Evolutionary conservation across 2,329 filamentous ascomycete genomes (phyloP).

Genomic region (Pyrenophora teres): DNA sequence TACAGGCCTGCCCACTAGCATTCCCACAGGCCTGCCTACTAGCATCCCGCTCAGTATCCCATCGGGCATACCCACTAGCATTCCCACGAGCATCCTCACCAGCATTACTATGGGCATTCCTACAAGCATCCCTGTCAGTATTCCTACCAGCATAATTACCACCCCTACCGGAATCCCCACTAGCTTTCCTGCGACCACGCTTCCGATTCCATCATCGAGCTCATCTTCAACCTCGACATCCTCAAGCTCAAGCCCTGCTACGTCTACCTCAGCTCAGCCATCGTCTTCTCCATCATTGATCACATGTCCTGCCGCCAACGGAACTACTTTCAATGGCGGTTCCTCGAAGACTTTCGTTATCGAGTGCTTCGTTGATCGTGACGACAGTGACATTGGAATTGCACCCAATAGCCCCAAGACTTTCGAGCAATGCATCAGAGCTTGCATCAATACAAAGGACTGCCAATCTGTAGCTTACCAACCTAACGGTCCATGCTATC

Average conservation of each 20-base stretch:
- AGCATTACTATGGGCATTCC: too few relatives aligned
- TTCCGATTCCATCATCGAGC: neutral
- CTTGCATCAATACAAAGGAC: conserved; percentile 3
- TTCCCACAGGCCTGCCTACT: too few relatives aligned
- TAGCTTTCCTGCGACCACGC: neutral
- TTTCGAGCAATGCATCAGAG: conserved; percentile 11
- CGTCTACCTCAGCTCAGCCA: neutral
- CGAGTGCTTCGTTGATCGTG: conserved; percentile 17
- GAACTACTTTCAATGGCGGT: conserved; percentile 8
- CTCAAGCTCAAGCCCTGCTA: neutral
- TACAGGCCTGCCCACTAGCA: too few relatives aligned
- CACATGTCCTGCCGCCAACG: conserved; percentile 14
- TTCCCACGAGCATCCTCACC: too few relatives aligned
- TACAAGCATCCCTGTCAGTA: too few relatives aligned
- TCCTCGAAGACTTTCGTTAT: conserved; percentile 3
- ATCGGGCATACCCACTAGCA: too few relatives aligned
- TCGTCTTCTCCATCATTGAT: neutral
- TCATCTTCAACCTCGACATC: neutral
- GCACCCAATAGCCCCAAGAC: conserved; percentile 1
- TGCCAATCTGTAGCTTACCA: conserved; percentile 16
- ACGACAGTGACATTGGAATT: conserved; percentile 8
- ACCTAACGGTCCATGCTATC: conserved; percentile 18
- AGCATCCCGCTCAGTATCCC: too few relatives aligned
- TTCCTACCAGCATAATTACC: too few relatives aligned
- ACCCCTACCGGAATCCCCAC: too few relatives aligned